Base-by-base conservation (phyloP, 2,329 filamentous ascomycete genomes). In the Alternaria gaisen region DNA sequence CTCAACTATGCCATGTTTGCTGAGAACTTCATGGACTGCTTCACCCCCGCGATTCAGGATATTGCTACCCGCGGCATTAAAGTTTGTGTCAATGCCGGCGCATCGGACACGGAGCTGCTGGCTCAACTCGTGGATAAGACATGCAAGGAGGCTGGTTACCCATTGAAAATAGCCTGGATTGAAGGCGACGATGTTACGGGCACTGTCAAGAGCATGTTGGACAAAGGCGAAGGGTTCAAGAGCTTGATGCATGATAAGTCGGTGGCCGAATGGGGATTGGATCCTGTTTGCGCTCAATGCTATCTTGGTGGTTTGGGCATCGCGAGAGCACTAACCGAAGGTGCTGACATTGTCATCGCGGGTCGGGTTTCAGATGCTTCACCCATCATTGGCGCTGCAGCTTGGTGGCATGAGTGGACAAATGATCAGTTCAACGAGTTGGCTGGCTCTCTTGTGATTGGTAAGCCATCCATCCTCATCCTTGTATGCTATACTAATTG, bases 341-440 rank as follows among this genome's bases (percentile, higher is more conserved):
- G 75, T 0, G 74, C 75, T 5, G 70, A 76, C 43, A 74, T 76
- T 28, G 72, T 79, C 32, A 62, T 75, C 30, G 73, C 67, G 52
- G 77, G 77, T 6, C 69, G 72, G 11, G 69, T 75, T 16, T 65
- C 76, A 0, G 74, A 77, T 64, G 67, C 67, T 36, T 54, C 61
- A 14, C 67, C 66, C 2, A 83, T 85, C 0, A 85, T 87, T 64
- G 85, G 82, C 1, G 61, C 60, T 30, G 85, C 84, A 48, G 69
- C 67, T 64, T 87, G 80, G 79, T 87, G 84, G 80, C 81, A 87
- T 54, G 74, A 79, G 8, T 88, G 85, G 86, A 62, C 65, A 0
- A 78, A 61, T 22, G 64, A 68, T 34, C 66, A 83, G n/a, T 67
- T 70, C 14, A 59, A 72, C 38, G 63, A 73, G 53, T 70, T 82